These are phyloP conservation scores for Xerophyta viscosa DNA, from an alignment of 106 monocot species.

Conservation along the genomic window DNA sequence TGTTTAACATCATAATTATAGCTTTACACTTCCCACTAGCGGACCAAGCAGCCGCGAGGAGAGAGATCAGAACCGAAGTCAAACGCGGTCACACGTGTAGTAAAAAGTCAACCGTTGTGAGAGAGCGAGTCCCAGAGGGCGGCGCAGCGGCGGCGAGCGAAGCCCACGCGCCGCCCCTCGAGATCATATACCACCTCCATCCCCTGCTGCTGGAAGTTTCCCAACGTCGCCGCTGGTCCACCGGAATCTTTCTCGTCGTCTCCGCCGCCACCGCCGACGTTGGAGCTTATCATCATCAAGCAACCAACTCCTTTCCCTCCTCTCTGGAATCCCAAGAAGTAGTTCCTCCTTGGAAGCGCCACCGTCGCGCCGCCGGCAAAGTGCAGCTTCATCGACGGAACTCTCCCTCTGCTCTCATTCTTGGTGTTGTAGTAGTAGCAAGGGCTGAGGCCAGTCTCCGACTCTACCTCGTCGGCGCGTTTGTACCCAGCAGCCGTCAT, in stretches of 20 bases:
- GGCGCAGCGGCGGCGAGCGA: conserved; percentile 40
- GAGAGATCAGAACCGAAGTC: no score
- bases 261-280: conserved; percentile 19
- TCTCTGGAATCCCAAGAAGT: conserved; percentile 50
- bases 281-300: conserved; percentile 61
- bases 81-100: no score
- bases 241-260: conserved; percentile 21
- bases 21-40: no score
- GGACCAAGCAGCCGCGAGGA: no score
- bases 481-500: conserved; percentile 34
- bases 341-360: conserved; percentile 69
- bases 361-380: conserved; percentile 62
- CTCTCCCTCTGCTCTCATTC: conserved; percentile 8
- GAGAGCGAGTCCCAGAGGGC: background rate
- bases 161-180: conserved; percentile 57
- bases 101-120: background rate
- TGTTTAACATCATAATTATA: no score
- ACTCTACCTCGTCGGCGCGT: conserved; percentile 33
- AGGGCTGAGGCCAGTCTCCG: conserved; percentile 48
- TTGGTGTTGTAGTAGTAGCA: conserved; percentile 32
- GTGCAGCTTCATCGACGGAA: conserved; percentile 53
- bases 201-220: conserved; percentile 98
- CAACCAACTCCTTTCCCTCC: conserved; percentile 51
- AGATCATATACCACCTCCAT: conserved; percentile 90
- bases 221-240: conserved; percentile 76